Evolutionary conservation across 2,329 filamentous ascomycete genomes (phyloP).

Genomic region (Colletotrichum godetiae): DNA sequence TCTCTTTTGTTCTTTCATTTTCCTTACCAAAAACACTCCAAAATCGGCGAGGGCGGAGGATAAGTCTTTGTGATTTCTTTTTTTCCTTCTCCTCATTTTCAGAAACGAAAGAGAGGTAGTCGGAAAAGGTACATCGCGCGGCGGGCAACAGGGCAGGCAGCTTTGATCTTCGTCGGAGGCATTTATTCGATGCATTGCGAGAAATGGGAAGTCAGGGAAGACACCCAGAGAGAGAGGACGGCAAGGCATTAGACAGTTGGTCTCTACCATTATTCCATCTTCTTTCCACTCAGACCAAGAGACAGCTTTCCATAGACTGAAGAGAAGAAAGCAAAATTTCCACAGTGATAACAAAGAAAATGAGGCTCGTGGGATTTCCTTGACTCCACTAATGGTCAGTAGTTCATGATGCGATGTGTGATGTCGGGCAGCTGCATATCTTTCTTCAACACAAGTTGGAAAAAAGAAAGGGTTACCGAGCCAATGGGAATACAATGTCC

Average conservation of each 20-base stretch:
- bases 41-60: slow-evolving; percentile 2
- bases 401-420: not conserved
- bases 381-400: not conserved
- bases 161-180: slow-evolving; percentile 7
- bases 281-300: slow-evolving; percentile 2
- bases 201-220: not conserved
- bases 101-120: slow-evolving; percentile 11
- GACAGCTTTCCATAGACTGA: slow-evolving; percentile 25
- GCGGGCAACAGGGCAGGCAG: slow-evolving; percentile 24
- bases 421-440: not conserved
- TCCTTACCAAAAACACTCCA: slow-evolving; percentile 7
- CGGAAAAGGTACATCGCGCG: slow-evolving; percentile 30
- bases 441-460: not conserved
- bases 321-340: slow-evolving; percentile 17
- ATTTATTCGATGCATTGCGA: slow-evolving; percentile 19
- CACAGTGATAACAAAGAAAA: too few species aligned
- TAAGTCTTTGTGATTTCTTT: slow-evolving; percentile 27
- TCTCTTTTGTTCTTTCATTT: not conserved
- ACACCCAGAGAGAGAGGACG: not conserved
- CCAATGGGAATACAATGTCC: slow-evolving; percentile 15
- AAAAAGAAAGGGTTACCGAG: slow-evolving; percentile 1
- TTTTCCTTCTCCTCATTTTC: slow-evolving; percentile 8
- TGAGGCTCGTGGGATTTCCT: not conserved
- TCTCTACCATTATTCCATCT: slow-evolving; percentile 18
- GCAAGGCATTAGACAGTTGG: slow-evolving; percentile 25